phyloP scores from a whole-genome alignment of 2,329 filamentous ascomycete genomes.

The Nannizziopsis barbatae region DNA sequence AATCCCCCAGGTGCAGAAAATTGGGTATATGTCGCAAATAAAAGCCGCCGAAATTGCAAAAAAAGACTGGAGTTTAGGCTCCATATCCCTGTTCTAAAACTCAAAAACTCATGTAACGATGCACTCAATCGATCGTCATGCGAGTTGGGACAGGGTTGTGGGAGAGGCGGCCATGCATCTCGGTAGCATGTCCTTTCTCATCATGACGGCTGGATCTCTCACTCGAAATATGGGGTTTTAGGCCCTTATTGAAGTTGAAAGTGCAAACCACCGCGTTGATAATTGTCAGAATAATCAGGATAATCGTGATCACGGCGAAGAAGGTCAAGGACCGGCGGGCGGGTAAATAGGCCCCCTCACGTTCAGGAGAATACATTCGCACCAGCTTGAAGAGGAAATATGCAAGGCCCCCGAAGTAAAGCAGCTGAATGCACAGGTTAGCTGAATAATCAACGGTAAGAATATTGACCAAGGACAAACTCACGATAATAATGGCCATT shows the following conservation, averaged over 20 bases:
- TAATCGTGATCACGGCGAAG: slow-evolving; percentile 85
- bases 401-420: slow-evolving; percentile 78
- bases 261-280: slow-evolving; percentile 77
- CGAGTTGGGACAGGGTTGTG: slow-evolving; percentile 29
- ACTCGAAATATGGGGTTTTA: slow-evolving; percentile 72
- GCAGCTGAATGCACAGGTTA: slow-evolving; percentile 36
- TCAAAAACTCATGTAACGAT: neutral
- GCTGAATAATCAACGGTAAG: neutral
- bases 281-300: slow-evolving; percentile 81
- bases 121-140: slow-evolving; percentile 37
- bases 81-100: neutral
- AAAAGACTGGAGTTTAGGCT: neutral
- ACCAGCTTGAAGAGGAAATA: slow-evolving; percentile 99
- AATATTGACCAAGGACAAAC: slow-evolving; percentile 18
- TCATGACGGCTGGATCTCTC: slow-evolving; percentile 41
- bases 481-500: slow-evolving; percentile 62
- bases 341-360: slow-evolving; percentile 55
- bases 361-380: slow-evolving; percentile 70
- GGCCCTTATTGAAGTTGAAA: slow-evolving; percentile 75
- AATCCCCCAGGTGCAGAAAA: neutral
- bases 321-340: slow-evolving; percentile 79
- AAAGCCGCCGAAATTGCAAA: slow-evolving; percentile 7
- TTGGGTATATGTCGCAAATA: slow-evolving; percentile 10
- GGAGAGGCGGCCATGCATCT: slow-evolving; percentile 29
- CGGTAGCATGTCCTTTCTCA: slow-evolving; percentile 41